Conservation (phyloP, 257 asterid species). For the Solanum phureja region DNA sequence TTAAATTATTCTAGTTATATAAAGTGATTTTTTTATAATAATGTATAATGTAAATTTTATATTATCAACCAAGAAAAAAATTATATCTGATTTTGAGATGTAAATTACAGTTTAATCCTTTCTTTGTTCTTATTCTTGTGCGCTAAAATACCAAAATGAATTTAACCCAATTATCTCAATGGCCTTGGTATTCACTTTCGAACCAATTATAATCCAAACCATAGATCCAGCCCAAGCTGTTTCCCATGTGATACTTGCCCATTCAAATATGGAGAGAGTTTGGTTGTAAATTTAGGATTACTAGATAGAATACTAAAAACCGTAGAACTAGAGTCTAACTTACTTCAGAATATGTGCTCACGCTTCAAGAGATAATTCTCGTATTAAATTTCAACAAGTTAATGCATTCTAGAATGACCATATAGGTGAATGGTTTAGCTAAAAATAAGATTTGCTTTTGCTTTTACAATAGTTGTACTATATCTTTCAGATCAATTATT, state of each 20-base stretch:
- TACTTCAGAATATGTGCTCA: fast-evolving
- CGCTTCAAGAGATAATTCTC: too few relatives aligned
- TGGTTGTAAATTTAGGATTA: fast-evolving
- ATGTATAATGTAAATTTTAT: not conserved
- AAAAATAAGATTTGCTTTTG: too few relatives aligned
- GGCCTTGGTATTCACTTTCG: not conserved
- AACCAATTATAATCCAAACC: not conserved
- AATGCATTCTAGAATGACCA: fast-evolving
- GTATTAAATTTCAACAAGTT: too few relatives aligned
- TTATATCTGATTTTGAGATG: not conserved
- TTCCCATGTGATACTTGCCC: fast-evolving
- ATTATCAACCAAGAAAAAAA: not conserved
- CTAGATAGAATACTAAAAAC: too few relatives aligned
- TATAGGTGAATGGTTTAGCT: too few relatives aligned
- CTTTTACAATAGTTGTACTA: too few relatives aligned
- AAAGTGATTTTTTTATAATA: not conserved
- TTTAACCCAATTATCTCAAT: not conserved
- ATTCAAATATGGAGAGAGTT: not conserved
- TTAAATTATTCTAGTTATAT: not conserved
- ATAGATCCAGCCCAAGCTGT: not conserved
- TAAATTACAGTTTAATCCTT: not conserved
- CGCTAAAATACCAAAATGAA: not conserved
- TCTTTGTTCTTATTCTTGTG: too few relatives aligned
- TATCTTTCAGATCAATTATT: too few relatives aligned
- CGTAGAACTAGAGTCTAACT: too few relatives aligned